Percentiles rank a stretch among this genome's conserved stretches.
These are phyloP conservation scores for Rutstroemia sp. DNA, from an alignment of 2,329 filamentous ascomycete genomes.

Conservation along the genomic window DNA sequence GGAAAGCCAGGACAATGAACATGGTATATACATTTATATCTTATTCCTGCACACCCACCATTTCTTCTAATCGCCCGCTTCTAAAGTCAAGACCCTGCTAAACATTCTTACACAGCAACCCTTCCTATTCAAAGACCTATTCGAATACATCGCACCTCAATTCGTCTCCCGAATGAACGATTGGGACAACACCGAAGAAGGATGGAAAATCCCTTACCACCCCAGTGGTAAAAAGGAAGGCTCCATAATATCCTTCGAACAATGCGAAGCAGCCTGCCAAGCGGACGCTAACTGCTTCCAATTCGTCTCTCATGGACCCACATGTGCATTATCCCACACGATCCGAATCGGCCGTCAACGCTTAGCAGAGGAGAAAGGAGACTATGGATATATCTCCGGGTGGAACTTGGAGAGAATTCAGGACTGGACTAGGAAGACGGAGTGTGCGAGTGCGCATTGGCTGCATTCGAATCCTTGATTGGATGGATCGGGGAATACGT, in stretches of 20 bases:
- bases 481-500: not conserved
- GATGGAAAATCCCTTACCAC: not conserved
- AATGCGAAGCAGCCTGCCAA: slow-evolving; percentile 9
- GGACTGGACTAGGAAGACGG: slow-evolving; percentile 7
- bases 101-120: not conserved
- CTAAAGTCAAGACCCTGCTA: not conserved
- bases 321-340: slow-evolving; percentile 7
- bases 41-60: not conserved
- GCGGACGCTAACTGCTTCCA: slow-evolving; percentile 9
- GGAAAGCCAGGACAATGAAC: slow-evolving; percentile 9
- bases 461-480: slow-evolving; percentile 7
- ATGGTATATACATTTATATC: slow-evolving; percentile 7
- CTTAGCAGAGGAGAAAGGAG: not conserved
- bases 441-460: slow-evolving; percentile 5
- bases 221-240: not conserved
- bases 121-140: not conserved
- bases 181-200: slow-evolving; percentile 9
- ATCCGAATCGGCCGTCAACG: slow-evolving; percentile 3
- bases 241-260: not conserved
- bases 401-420: slow-evolving; percentile 9
- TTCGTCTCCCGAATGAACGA: slow-evolving; percentile 1
- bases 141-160: slow-evolving; percentile 8
- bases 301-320: slow-evolving; percentile 1
- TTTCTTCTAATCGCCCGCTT: not conserved
- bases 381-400: slow-evolving; percentile 3